Conservation (phyloP, 2,329 filamentous ascomycete genomes). For the Tolypocladium endophyticum region DNA sequence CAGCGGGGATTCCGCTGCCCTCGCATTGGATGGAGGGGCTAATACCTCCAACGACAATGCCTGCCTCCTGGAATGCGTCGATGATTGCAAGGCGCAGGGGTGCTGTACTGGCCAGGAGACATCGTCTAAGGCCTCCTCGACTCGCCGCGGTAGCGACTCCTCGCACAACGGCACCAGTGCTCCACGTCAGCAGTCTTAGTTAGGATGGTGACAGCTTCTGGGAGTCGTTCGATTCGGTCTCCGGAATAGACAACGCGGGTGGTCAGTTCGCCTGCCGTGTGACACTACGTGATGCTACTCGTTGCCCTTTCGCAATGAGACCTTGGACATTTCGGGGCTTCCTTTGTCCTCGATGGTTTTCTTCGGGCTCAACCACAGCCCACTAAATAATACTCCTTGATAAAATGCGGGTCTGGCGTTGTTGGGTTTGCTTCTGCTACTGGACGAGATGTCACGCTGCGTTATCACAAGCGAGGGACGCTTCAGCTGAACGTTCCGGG, state of each 20-base stretch:
- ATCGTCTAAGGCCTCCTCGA: conserved; percentile 23
- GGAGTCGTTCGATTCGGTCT: neutral
- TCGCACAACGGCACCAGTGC: conserved; percentile 12
- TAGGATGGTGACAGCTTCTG: neutral
- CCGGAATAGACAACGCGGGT: neutral
- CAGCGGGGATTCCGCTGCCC: conserved; percentile 21
- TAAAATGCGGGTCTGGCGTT: neutral
- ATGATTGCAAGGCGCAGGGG: conserved; percentile 24
- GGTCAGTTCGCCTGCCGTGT: neutral
- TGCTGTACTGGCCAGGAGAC: conserved; percentile 20
- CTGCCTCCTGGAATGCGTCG: conserved; percentile 38
- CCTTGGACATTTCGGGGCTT: neutral
- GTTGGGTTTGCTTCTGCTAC: neutral
- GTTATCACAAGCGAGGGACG: neutral
- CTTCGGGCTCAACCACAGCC: neutral
- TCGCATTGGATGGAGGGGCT: conserved; percentile 23
- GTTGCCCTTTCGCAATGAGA: neutral
- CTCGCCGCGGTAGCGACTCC: conserved; percentile 23
- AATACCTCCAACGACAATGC: conserved; percentile 18
- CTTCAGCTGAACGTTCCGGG: neutral
- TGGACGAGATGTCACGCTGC: neutral
- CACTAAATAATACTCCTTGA: neutral
- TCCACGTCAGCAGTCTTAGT: conserved; percentile 3
- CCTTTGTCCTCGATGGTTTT: no score
- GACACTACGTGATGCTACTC: neutral